Evolutionary conservation across 768 basidiomycete species (phyloP).

Genomic region (Boletus barrowsii): DNA sequence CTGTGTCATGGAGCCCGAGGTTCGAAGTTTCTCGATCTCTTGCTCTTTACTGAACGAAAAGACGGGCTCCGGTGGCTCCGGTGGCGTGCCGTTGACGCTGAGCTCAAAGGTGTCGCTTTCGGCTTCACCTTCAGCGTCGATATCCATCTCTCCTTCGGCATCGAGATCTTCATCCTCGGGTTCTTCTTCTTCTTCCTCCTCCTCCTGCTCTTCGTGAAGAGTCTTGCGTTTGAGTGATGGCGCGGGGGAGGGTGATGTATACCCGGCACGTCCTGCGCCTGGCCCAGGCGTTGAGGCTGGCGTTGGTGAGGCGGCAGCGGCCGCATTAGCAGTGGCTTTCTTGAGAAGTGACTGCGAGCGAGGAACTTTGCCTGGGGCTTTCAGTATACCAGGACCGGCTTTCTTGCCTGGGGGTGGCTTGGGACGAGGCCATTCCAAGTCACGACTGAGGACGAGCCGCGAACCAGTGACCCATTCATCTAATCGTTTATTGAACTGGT

Average conservation of each 20-base stretch:
- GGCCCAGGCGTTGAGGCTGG: conserved; percentile 47
- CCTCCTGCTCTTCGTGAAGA: conserved; percentile 60
- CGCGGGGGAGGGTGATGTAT: conserved; percentile 55
- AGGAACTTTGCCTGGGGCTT: conserved; percentile 62
- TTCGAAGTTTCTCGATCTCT: conserved; percentile 97
- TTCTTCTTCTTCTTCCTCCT: conserved; percentile 47
- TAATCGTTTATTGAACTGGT: conserved; percentile 97
- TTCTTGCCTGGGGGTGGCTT: conserved; percentile 64
- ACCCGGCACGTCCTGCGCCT: conserved; percentile 31
- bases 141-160: conserved; percentile 45
- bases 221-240: conserved; percentile 68
- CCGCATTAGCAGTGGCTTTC: conserved; percentile 68
- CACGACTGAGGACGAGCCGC: conserved; percentile 76
- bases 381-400: conserved; percentile 39
- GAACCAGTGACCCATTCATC: conserved; percentile 96
- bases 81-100: conserved; percentile 44
- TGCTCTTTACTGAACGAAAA: conserved; percentile 91
- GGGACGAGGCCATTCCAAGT: conserved; percentile 96
- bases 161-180: conserved; percentile 47
- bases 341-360: conserved; percentile 60
- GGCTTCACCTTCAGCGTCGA: conserved; percentile 43
- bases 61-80: conserved; percentile 49
- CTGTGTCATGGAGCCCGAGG: conserved; percentile 98
- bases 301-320: conserved; percentile 59
- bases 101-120: conserved; percentile 73